These are phyloP conservation scores for Pythium dissimile DNA, from an alignment of 352 stramenopile species.

Conservation along the genomic window DNA sequence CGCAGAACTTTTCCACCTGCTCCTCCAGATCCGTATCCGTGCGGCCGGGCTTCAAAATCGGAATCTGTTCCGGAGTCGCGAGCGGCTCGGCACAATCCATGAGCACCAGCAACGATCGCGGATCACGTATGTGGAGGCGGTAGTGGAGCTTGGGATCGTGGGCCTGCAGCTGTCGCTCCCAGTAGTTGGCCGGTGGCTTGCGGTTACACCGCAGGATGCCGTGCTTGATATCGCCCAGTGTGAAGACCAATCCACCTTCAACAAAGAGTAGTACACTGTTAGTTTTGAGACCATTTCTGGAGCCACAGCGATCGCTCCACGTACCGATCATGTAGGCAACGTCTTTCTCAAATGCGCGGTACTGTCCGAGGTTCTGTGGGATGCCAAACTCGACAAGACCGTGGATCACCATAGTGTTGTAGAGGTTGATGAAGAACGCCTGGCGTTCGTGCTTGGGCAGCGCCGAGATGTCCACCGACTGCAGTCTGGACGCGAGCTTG, in stretches of 20 bases:
- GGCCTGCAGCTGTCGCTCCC: constrained; percentile 77
- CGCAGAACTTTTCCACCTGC: constrained; percentile 76
- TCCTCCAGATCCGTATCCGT: constrained; percentile 85
- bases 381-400: constrained; percentile 82
- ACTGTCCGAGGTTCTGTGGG: constrained; percentile 81
- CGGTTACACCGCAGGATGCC: constrained; percentile 86
- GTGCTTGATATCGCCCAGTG: constrained; percentile 83
- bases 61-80: constrained; percentile 52
- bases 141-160: constrained; percentile 83
- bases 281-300: too few relatives aligned
- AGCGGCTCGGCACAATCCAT: constrained; percentile 73
- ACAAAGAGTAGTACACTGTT: background rate
- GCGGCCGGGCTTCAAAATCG: constrained; percentile 74
- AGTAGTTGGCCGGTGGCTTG: constrained; percentile 85
- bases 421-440: constrained; percentile 89
- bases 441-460: constrained; percentile 83
- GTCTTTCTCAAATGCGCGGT: constrained; percentile 81
- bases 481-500: constrained; percentile 57
- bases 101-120: constrained; percentile 74
- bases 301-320: background rate
- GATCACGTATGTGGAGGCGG: constrained; percentile 83
- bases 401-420: constrained; percentile 87
- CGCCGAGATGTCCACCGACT: constrained; percentile 65
- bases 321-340: constrained; percentile 72
- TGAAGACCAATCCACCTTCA: constrained; percentile 68